A percentile compares a stretch with the other conserved stretches of the same genome.
phyloP scores from a whole-genome alignment of 2,329 filamentous ascomycete species.

The Stagonosporopsis rhizophila region DNA sequence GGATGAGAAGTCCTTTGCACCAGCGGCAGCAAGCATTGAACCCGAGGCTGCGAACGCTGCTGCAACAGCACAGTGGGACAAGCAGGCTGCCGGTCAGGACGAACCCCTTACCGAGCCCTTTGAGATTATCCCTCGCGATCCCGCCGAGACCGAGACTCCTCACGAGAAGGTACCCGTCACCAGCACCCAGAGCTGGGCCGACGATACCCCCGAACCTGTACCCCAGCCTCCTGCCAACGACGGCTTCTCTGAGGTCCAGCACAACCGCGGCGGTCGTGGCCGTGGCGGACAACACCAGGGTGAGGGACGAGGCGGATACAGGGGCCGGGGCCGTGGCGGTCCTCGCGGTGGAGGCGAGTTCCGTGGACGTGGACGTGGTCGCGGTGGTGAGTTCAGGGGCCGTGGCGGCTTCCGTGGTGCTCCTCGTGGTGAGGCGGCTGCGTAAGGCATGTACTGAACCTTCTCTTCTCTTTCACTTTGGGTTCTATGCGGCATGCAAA shows the following conservation, averaged over 20 bases:
- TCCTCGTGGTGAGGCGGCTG: conserved; percentile 36
- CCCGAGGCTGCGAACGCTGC: conserved; percentile 58
- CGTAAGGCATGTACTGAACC: conserved; percentile 15
- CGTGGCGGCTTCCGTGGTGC: conserved; percentile 49
- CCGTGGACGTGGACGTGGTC: conserved; percentile 52
- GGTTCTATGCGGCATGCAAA: conserved; percentile 20
- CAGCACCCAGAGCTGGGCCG: conserved; percentile 81
- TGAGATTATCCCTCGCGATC: conserved; percentile 77
- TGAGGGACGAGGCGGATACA: conserved; percentile 60
- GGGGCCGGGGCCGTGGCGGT: conserved; percentile 60
- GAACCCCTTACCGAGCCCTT: conserved; percentile 69
- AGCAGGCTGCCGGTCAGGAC: conserved; percentile 55
- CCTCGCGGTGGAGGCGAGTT: conserved; percentile 49
- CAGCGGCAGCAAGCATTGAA: conserved; percentile 50
- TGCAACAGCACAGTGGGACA: conserved; percentile 72
- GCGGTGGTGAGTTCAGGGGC: conserved; percentile 53
- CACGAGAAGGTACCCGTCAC: conserved; percentile 60
- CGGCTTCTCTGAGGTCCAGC: conserved; percentile 74
- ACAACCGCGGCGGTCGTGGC: conserved; percentile 55
- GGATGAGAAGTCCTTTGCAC: conserved; percentile 37
- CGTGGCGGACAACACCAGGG: conserved; percentile 51
- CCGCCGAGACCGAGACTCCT: conserved; percentile 75
- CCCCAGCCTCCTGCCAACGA: conserved; percentile 58
- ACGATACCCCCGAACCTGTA: conserved; percentile 64
- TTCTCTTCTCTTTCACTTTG: conserved; percentile 20